Base-by-base conservation (phyloP, 768 basidiomycete genomes). In the Tephrocybe sp. region DNA sequence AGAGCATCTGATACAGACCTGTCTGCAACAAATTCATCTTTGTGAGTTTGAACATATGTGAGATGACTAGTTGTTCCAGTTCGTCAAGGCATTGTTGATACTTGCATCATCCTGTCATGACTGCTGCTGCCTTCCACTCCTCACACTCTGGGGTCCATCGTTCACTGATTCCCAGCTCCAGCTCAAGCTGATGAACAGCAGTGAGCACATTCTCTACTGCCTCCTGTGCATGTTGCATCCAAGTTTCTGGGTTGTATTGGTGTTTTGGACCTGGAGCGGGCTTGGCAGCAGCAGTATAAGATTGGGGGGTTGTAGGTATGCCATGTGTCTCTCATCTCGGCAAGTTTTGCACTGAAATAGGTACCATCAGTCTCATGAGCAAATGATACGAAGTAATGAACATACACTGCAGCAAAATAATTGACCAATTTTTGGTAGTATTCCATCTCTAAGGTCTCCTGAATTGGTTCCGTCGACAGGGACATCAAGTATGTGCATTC, bases 381-480 rank as follows among this genome's bases (percentile, higher is more conserved):
- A 30, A 40, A 40, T 9, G 40, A 31, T 11, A 34, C 32, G 16
- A n/a, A 34, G 6, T 30, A 30, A 7, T n/a, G 21, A 16, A 47
- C 46, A 18, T 24, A 47, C 35, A 21, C 13, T 9, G 35, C 27
- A 15, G 25, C 36, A 28, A 19, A 5, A 16, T 27, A 31, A 18
- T 44, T 31, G 18, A 44, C 28, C 12, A 44, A 28, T 28, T 44
- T 44, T 32, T 42, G 41, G 24, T 42, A 42, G 12, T 21, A 44
- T 27, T 21, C 27, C 27, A 44, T 44, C 18, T 37, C 47, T 40
- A 32, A 30, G 1, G 18, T 48, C 22, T 48, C 47, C 18, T 32
- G 19, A 9, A 48, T n/a, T 6, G 38, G 47, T 30, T 48, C 47
- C 38, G n/a, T 48, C 12, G 47, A 19, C 30, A 48, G 38, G 22